Percentiles rank a stretch among this genome's conserved stretches.
Evolutionary conservation across 202 grass and related monocot species (phyloP).

Genomic region (Panicum virgatum): DNA sequence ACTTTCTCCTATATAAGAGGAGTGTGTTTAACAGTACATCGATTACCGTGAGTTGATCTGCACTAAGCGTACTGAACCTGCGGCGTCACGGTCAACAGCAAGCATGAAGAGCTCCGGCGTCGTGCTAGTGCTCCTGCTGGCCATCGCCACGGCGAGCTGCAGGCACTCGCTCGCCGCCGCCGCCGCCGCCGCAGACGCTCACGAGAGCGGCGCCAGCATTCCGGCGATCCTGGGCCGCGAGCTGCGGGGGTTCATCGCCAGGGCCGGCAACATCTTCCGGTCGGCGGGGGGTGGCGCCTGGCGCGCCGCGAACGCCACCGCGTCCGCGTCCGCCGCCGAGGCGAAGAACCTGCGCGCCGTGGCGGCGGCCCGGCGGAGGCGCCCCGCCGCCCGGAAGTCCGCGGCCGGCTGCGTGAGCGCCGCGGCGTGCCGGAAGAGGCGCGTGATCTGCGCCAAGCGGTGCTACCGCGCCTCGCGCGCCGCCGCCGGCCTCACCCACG

Average conservation of each 20-base stretch:
- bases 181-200: neutral
- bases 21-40: neutral
- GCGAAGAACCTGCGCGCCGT: conserved; percentile 14
- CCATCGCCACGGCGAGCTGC: conserved; percentile 24
- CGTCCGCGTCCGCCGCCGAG: neutral
- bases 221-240: conserved; percentile 38
- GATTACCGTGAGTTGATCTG: conserved; percentile 21
- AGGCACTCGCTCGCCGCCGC: conserved; percentile 29
- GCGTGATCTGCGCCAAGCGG: conserved; percentile 72
- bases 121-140: conserved; percentile 55
- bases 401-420: conserved; percentile 47
- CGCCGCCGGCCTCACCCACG: conserved; percentile 39
- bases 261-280: conserved; percentile 47
- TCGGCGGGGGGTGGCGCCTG: conserved; percentile 15
- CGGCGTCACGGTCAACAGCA: neutral
- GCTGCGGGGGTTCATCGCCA: conserved; percentile 36
- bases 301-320: conserved; percentile 19
- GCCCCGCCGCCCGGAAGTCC: conserved; percentile 4
- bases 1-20: conserved; percentile 39
- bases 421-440: conserved; percentile 62
- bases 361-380: conserved; percentile 25
- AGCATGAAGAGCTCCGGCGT: conserved; percentile 60
- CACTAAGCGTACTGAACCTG: conserved; percentile 6
- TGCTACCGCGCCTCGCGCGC: conserved; percentile 48
- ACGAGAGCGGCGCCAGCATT: conserved; percentile 21